Evolutionary conservation across 2,329 filamentous ascomycete species (phyloP).

Genomic region (Trichoderma sp.): DNA sequence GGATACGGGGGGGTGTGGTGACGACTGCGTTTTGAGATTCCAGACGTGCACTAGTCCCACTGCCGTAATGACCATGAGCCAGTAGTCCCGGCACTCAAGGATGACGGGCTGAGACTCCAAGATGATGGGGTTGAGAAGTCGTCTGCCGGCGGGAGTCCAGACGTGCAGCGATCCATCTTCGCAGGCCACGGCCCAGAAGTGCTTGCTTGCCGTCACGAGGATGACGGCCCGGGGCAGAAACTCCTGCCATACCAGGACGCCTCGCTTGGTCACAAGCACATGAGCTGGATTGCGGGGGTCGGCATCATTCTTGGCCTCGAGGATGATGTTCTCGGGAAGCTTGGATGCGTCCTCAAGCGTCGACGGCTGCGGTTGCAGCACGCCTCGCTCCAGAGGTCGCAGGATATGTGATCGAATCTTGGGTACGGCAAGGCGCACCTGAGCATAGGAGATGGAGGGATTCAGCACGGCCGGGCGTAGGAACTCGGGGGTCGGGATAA

Average conservation of each 20-base stretch:
- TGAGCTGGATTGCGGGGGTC: constrained; percentile 79
- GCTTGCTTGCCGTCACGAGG: constrained; percentile 85
- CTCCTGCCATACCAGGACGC: constrained; percentile 87
- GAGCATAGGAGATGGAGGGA: constrained; percentile 77
- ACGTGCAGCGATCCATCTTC: constrained; percentile 89
- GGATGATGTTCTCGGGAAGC: constrained; percentile 68
- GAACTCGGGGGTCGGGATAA: constrained; percentile 75
- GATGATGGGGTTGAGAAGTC: constrained; percentile 80
- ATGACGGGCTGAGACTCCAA: constrained; percentile 93
- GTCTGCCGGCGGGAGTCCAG: constrained; percentile 89
- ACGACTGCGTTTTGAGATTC: constrained; percentile 81
- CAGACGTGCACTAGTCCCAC: constrained; percentile 90
- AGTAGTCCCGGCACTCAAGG: constrained; percentile 84
- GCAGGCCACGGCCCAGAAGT: constrained; percentile 90
- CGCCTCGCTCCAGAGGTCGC: constrained; percentile 72
- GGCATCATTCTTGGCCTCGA: constrained; percentile 86
- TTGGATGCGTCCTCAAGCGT: constrained; percentile 64
- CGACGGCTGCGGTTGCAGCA: constrained; percentile 54
- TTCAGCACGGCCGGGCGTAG: constrained; percentile 86
- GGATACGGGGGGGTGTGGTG: constrained; percentile 87
- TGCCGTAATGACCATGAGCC: constrained; percentile 86
- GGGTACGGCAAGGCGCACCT: constrained; percentile 83
- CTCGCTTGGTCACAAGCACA: constrained; percentile 78
- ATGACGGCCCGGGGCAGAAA: constrained; percentile 84
- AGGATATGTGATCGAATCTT: constrained; percentile 82